Evolutionary conservation across 805 yeast genomes (phyloP), one percentile per base, ranked within the genome.

Genomic region (Limtongia smithiae): DNA sequence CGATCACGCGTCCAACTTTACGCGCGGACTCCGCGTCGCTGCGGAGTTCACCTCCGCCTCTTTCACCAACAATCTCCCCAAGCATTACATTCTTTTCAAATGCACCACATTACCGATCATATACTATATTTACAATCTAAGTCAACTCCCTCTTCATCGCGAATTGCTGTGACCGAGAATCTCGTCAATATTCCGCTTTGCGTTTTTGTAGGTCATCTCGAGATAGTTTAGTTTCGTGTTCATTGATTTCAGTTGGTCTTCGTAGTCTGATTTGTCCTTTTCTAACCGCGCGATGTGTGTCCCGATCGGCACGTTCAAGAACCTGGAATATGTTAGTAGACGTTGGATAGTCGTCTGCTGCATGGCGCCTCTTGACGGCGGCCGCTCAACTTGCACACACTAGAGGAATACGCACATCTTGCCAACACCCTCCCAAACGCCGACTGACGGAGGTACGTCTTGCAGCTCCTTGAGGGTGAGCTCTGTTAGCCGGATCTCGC

Each of bases 391-490:
- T 7, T 6, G 40, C 15, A 37, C 14, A 6, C 4, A 30, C 20
- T 8, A 20, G 6, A 39, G n/a, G 2, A 3, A 7, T 27, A 28
- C 51, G 9, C 28, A 54, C 58, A 54, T 54, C 28, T 54, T 54
- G 14, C 58, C 58, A 24, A 54, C 57, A 9, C 58, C 58, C 42
- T 54, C 58, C 58, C 58, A 54, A 18, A 54, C 52, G 8, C 56
- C 55, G n/a, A 54, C 56, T 9, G 48, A 25, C 14, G 30, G 32
- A 38, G 58, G 56, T 11, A 54, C 30, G 8, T 54, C 58, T 11
- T 27, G 25, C 17, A 54, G 30, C 34, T 54, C 56, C 18, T 49
- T 51, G 25, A 47, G 22, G 2, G 58, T 51, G 14, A 54, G 50
- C 32, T 54, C 58, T 11, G 40, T 33, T 17, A 54, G 30, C 27